These are phyloP conservation scores for Termitomyces sp. DNA, from an alignment of 768 basidiomycete species.

Conservation along the genomic window DNA sequence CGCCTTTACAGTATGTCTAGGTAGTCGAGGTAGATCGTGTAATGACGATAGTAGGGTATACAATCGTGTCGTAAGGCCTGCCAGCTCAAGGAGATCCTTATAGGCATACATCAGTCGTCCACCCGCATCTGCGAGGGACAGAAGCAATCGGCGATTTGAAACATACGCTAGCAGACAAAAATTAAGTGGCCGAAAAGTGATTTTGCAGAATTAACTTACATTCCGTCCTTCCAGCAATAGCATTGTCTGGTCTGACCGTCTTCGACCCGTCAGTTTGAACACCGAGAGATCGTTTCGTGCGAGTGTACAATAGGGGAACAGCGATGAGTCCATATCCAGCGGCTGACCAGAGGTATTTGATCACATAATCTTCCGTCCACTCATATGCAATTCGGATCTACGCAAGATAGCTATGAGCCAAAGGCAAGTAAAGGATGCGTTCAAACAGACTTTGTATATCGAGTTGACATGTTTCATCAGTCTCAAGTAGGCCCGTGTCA, in stretches of 20 bases:
- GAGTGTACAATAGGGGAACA: slow-evolving; percentile 80
- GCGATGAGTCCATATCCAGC: slow-evolving; percentile 91
- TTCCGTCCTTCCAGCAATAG: slow-evolving; percentile 47
- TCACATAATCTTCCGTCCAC: slow-evolving; percentile 97
- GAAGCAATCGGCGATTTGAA: slow-evolving; percentile 84
- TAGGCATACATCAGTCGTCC: slow-evolving; percentile 96
- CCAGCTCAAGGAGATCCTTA: slow-evolving; percentile 93
- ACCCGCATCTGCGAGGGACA: slow-evolving; percentile 96
- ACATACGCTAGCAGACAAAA: slow-evolving; percentile 61
- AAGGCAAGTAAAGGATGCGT: not conserved
- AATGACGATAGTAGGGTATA: slow-evolving; percentile 86
- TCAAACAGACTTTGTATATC: slow-evolving; percentile 71
- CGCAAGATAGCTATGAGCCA: not conserved
- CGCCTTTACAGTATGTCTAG: slow-evolving; percentile 32
- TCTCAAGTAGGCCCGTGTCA: slow-evolving; percentile 72
- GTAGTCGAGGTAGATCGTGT: slow-evolving; percentile 64
- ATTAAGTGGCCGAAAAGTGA: not conserved
- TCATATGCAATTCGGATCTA: slow-evolving; percentile 89
- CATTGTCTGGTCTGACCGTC: slow-evolving; percentile 31
- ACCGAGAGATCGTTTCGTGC: slow-evolving; percentile 40
- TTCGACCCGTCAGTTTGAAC: slow-evolving; percentile 14
- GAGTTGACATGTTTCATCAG: slow-evolving; percentile 89
- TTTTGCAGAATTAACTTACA: slow-evolving; percentile 26
- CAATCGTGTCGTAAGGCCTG: slow-evolving; percentile 87
- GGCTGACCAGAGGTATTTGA: slow-evolving; percentile 96